phyloP scores from a whole-genome alignment of 208 protist species.

The Leishmania amazonensis region DNA sequence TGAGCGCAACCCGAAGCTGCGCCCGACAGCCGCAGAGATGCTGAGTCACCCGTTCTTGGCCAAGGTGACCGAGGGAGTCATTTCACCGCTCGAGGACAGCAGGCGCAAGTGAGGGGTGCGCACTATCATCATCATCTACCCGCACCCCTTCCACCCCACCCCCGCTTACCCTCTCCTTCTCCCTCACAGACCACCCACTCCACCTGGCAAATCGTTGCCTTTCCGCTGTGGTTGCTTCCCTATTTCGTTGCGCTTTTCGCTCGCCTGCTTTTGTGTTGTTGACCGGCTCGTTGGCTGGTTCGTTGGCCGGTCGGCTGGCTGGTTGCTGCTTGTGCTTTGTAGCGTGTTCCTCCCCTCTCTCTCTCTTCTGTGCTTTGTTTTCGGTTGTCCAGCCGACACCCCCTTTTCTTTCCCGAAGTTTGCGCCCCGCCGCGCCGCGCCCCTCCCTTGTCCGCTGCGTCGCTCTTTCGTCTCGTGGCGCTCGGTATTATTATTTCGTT shows the following conservation, averaged over 20 bases:
- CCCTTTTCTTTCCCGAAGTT: not conserved
- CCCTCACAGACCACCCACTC: not conserved
- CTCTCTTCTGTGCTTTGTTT: not conserved
- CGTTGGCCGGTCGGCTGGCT: no score
- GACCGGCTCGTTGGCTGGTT: no score
- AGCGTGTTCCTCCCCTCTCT: not conserved
- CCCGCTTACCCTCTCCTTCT: not conserved
- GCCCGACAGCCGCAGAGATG: constrained; percentile 65
- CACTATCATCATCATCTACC: no score
- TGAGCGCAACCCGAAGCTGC: constrained; percentile 75
- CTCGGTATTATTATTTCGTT: not conserved
- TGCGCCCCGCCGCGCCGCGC: not conserved
- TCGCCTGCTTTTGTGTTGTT: no score
- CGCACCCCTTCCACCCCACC: no score
- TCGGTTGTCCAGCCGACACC: not conserved
- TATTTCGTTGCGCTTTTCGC: no score
- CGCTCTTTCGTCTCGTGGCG: not conserved
- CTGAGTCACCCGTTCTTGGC: constrained; percentile 77
- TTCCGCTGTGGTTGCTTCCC: no score
- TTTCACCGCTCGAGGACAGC: not conserved
- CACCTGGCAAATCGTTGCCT: no score
- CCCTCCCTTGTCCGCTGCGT: not conserved
- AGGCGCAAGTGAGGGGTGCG: not conserved
- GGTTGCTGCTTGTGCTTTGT: not conserved
- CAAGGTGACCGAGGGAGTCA: constrained; percentile 17